A percentile compares a stretch with the other conserved stretches of the same genome.
Evolutionary conservation across 1,139 yeast species (phyloP).

Genomic region (Candida sp.): DNA sequence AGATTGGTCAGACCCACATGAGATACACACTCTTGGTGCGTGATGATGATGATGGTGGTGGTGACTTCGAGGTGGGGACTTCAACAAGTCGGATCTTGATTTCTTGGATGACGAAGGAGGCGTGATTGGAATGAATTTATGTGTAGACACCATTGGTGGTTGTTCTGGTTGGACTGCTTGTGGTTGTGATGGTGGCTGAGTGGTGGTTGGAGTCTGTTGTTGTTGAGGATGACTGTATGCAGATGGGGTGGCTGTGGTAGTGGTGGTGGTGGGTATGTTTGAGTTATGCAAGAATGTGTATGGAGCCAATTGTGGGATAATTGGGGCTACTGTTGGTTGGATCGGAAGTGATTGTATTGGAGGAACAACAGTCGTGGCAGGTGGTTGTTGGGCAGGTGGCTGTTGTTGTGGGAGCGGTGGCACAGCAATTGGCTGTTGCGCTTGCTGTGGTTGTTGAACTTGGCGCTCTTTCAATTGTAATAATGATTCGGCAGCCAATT

Average conservation of each 20-base stretch:
- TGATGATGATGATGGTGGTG: conserved; percentile 20
- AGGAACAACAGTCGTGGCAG: conserved; percentile 5
- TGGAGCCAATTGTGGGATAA: conserved; percentile 4
- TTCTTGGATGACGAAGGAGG: conserved; percentile 44
- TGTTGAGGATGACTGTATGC: not conserved
- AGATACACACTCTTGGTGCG: conserved; percentile 69
- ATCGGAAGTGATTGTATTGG: conserved; percentile 8
- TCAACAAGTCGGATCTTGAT: conserved; percentile 31
- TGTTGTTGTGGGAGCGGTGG: conserved; percentile 6
- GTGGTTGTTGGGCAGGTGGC: conserved; percentile 4
- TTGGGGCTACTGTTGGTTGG: not conserved
- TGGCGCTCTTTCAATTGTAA: conserved; percentile 28
- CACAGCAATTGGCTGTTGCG: conserved; percentile 1
- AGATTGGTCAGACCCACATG: conserved; percentile 90
- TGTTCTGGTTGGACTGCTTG: conserved; percentile 5
- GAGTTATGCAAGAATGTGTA: conserved; percentile 6
- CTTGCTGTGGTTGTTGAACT: conserved; percentile 18
- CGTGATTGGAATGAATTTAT: conserved; percentile 46
- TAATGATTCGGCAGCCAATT: conserved; percentile 50
- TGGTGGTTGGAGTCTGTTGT: conserved; percentile 15
- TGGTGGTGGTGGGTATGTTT: not conserved
- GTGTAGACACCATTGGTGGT: conserved; percentile 17
- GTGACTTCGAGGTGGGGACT: conserved; percentile 36
- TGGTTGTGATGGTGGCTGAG: conserved; percentile 2
- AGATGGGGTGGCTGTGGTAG: not conserved